Percentiles rank a stretch among this genome's conserved stretches.
phyloP scores from a whole-genome alignment of 139 green algal species.

The Coccomyxa sp. region DNA sequence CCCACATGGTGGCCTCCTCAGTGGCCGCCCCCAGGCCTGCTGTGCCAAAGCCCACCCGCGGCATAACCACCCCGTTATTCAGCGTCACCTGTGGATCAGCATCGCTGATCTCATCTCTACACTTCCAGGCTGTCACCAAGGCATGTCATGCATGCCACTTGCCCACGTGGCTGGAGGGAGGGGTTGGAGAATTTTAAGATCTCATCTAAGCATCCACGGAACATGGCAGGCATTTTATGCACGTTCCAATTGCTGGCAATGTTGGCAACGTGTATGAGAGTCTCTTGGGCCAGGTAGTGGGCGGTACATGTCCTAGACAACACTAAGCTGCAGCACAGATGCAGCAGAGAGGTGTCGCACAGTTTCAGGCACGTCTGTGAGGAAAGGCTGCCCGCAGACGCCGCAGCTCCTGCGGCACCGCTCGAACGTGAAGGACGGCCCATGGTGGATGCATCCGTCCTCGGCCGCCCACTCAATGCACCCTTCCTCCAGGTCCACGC shows the following conservation, averaged over 20 bases:
- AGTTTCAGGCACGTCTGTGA: too few species aligned
- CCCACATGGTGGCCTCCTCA: constrained; percentile 40
- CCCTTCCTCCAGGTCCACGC: background rate
- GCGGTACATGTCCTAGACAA: too few species aligned
- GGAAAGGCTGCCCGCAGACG: constrained; percentile 16
- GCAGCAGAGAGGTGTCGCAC: too few species aligned
- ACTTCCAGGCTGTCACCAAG: background rate
- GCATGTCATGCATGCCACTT: too few species aligned
- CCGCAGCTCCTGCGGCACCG: constrained; percentile 36
- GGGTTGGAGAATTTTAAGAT: too few species aligned
- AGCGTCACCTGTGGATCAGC: constrained; percentile 26
- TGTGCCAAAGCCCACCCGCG: constrained; percentile 74
- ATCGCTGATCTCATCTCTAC: background rate
- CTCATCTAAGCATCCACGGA: too few species aligned
- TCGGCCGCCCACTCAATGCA: background rate
- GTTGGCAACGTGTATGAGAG: too few species aligned
- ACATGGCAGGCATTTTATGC: too few species aligned
- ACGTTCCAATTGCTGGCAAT: too few species aligned
- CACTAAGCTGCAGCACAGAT: too few species aligned
- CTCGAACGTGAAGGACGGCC: constrained; percentile 36
- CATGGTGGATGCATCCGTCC: background rate
- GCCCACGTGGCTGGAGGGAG: too few species aligned
- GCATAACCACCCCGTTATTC: constrained; percentile 51
- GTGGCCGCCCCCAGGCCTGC: constrained; percentile 62
- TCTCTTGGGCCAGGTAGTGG: too few species aligned